Base-by-base conservation (phyloP, 306 rosid species). In the Quercus gilva region DNA sequence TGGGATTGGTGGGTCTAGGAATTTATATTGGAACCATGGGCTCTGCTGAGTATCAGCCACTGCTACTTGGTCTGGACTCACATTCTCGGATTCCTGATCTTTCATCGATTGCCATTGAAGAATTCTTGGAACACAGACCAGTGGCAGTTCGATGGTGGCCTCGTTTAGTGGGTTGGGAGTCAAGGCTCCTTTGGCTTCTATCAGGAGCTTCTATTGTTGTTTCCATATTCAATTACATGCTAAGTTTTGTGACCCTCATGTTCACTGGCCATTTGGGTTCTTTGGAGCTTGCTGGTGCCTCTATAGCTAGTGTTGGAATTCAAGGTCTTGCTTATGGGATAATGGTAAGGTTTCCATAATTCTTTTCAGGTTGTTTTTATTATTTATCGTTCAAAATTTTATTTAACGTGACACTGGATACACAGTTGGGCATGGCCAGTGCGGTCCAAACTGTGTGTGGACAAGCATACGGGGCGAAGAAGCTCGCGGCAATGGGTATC, bases 391-490 rank as follows among this genome's bases (percentile, higher is more conserved):
- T 8, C 2, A 37, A 8, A 41, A 2, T 41, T 41, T 41, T 41
- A 41, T 41, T 41, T 41, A 12, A 41, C 45, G 3, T 8, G 45
- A 41, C 45, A 41, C 45, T 74, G 13, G 64, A 33, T 57, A 29
- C 77, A 35, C 78, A 90, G 97, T 37, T 89, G 69, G 97, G 95
- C 1, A 90, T 92, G 95, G 94, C 97, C 2, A 89, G 91, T 83
- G 97, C 95, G 0, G 93, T 90, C 69, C 95, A 90, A 85, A 92
- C 94, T 9, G 89, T 90, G 23, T 92, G 96, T 67, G 96, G 97
- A 18, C 95, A 89, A 83, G 95, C 97, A 25, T 89, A 85, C 41
- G 95, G 95, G 21, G 97, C 97, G 4, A 89, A 75, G 23, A 92
- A 82, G 43, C 33, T 80, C 43, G 67, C 78, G 55, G 79, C 87